phyloP scores from a whole-genome alignment of 2,329 filamentous ascomycete species.

The Thermothelomyces thermophilus region DNA sequence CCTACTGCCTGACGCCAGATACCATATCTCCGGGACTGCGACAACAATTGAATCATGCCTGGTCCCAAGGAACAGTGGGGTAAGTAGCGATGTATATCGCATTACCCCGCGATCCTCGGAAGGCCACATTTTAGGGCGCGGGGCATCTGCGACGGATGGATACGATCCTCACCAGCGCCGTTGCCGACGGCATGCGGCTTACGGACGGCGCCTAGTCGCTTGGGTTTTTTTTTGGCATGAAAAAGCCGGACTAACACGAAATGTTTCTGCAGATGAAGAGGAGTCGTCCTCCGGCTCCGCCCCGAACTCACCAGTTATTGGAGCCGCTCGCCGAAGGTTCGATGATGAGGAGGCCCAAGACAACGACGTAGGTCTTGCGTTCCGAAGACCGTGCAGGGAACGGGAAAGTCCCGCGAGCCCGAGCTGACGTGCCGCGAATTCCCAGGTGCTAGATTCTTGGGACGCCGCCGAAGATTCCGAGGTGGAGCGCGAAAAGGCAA shows the following conservation, averaged over 20 bases:
- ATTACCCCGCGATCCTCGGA: slow-evolving; percentile 18
- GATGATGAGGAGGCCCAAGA: slow-evolving; percentile 86
- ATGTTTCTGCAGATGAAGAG: slow-evolving; percentile 26
- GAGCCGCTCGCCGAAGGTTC: slow-evolving; percentile 57
- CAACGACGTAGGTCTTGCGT: slow-evolving; percentile 56
- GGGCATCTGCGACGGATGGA: background rate
- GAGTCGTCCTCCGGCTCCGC: slow-evolving; percentile 33
- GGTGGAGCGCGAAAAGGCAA: slow-evolving; percentile 89
- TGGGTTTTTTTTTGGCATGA: background rate
- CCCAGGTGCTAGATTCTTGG: slow-evolving; percentile 88
- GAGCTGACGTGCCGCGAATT: slow-evolving; percentile 2
- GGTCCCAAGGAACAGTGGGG: slow-evolving; percentile 34
- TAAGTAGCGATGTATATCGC: slow-evolving; percentile 28
- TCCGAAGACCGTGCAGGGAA: background rate
- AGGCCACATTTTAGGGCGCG: background rate
- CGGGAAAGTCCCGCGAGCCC: background rate
- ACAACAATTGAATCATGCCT: slow-evolving; percentile 29
- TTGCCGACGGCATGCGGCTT: background rate
- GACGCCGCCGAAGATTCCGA: slow-evolving; percentile 96
- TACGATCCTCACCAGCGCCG: background rate
- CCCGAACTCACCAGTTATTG: slow-evolving; percentile 34
- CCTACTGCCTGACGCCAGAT: background rate
- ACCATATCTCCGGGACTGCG: background rate
- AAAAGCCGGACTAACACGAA: slow-evolving; percentile 7
- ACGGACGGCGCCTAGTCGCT: too few species aligned